phyloP scores from a whole-genome alignment of 1,284 basidiomycete genomes.

The Irpex sp. region DNA sequence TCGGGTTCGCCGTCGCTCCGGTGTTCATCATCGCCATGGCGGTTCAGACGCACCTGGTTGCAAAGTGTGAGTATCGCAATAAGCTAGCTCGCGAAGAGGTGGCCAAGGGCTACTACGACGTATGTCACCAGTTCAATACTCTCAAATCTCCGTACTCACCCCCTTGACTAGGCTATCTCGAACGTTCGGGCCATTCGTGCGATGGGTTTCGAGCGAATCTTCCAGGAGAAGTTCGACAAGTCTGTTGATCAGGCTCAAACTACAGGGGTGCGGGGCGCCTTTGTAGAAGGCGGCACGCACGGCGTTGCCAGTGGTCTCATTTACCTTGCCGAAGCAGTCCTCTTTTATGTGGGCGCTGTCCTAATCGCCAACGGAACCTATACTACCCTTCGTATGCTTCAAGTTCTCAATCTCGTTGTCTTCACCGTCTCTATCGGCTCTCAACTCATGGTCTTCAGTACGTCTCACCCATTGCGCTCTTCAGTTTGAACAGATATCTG shows the following conservation, averaged over 20 bases:
- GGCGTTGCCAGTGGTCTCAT: conserved; percentile 82
- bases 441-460: conserved; percentile 86
- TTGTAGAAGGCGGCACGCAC: conserved; percentile 81
- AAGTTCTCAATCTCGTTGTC: conserved; percentile 88
- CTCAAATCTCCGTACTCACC: conserved; percentile 1
- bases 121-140: conserved; percentile 31
- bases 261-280: conserved; percentile 75
- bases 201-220: conserved; percentile 85
- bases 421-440: conserved; percentile 92
- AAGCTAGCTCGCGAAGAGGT: conserved; percentile 85
- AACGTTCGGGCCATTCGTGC: conserved; percentile 87
- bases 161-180: conserved; percentile 57
- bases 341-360: conserved; percentile 88
- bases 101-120: conserved; percentile 84
- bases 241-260: conserved; percentile 60
- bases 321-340: conserved; percentile 83
- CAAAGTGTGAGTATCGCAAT: conserved; percentile 74
- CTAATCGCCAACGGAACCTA: conserved; percentile 82
- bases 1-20: conserved; percentile 84
- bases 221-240: conserved; percentile 64
- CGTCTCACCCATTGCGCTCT: conserved; percentile 29
- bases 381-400: conserved; percentile 83
- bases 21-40: conserved; percentile 77
- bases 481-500: too few relatives aligned
- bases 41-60: conserved; percentile 67